Percentiles rank a stretch among this genome's conserved stretches.
These are phyloP conservation scores for Aspergillus niger DNA, from an alignment of 2,329 filamentous ascomycete genomes.

Conservation along the genomic window DNA sequence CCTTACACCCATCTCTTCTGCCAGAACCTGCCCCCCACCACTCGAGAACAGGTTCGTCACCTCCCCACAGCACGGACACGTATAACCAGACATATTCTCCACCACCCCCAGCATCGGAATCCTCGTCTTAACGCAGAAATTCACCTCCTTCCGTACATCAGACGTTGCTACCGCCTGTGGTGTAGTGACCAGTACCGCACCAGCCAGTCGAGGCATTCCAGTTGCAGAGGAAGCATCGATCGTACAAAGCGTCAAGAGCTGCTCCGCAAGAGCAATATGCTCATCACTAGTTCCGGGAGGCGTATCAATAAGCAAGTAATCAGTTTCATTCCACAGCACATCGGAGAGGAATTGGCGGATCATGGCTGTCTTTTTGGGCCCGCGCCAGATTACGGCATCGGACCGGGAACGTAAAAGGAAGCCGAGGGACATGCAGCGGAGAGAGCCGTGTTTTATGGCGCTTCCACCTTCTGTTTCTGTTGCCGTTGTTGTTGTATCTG, in stretches of 20 bases:
- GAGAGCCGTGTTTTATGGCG: conserved; percentile 33
- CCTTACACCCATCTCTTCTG: conserved; percentile 76
- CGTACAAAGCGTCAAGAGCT: conserved; percentile 59
- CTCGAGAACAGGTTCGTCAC: conserved; percentile 93
- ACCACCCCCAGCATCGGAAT: conserved; percentile 83
- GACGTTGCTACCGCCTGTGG: conserved; percentile 91
- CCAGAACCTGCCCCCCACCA: conserved; percentile 88
- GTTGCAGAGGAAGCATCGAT: conserved; percentile 25
- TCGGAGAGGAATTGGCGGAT: conserved; percentile 93
- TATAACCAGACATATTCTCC: conserved; percentile 78
- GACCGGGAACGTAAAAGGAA: conserved; percentile 82
- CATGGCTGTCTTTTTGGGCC: conserved; percentile 99
- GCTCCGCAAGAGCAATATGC: conserved; percentile 92
- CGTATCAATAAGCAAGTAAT: conserved; percentile 93
- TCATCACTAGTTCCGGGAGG: conserved; percentile 96
- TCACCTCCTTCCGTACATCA: conserved; percentile 92
- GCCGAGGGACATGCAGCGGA: conserved; percentile 83
- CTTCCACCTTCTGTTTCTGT: no score
- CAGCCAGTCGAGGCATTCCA: conserved; percentile 66
- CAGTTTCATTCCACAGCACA: conserved; percentile 82
- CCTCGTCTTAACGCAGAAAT: conserved; percentile 84
- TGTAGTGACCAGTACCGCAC: conserved; percentile 92
- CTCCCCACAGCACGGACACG: conserved; percentile 66
- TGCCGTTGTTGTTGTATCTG: no score
- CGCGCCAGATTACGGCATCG: conserved; percentile 95